Conservation (phyloP, 1,139 yeast genomes). For the Magnusiomyces ingens region DNA sequence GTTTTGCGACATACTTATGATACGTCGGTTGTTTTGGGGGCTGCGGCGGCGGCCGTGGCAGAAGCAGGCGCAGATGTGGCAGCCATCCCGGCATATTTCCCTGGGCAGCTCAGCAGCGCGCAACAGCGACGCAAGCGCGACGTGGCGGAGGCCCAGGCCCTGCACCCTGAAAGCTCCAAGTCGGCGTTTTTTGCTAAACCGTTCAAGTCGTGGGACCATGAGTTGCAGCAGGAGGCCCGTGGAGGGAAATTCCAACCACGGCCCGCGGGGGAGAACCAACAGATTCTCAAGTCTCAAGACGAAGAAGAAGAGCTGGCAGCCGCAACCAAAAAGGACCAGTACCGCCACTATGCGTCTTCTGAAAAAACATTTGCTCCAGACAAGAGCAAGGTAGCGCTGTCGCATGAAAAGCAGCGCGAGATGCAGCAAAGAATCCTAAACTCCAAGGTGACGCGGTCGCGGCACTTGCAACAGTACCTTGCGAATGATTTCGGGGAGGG, state of each 20-base stretch:
- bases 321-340: no score
- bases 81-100: not conserved
- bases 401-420: not conserved
- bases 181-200: no score
- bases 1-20: constrained; percentile 1
- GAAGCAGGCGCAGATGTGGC: not conserved
- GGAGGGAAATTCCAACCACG: no score
- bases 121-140: not conserved
- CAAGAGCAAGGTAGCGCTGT: not conserved
- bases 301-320: no score
- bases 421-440: constrained; percentile 3
- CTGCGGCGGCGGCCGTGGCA: constrained; percentile 6
- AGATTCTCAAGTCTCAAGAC: no score
- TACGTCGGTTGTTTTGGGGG: not conserved
- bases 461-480: constrained; percentile 22
- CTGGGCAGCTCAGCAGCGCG: not conserved
- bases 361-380: no score
- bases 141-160: no score
- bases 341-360: no score
- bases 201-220: no score
- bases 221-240: no score
- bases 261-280: no score
- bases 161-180: no score
- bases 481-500: constrained; percentile 24
- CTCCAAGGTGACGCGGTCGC: not conserved